phyloP scores from a whole-genome alignment of 768 basidiomycete species.

The Auricularia sp. region DNA sequence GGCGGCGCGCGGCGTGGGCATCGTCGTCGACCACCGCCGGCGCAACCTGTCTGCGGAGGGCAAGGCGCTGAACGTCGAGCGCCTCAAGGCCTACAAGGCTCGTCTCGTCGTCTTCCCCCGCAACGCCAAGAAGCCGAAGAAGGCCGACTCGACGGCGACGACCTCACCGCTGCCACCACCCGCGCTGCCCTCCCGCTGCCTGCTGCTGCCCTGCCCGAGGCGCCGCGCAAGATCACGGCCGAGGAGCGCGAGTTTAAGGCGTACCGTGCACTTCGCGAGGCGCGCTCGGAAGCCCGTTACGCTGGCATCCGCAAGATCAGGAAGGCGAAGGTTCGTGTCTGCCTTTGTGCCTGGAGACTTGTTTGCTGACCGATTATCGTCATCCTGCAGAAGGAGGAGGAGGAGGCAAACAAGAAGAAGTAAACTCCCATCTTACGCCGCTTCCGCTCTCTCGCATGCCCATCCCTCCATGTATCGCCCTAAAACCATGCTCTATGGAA shows the following conservation, averaged over 20 bases:
- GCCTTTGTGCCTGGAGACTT: not conserved
- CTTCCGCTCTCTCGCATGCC: not conserved
- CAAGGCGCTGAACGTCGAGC: conserved; percentile 88
- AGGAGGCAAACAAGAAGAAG: conserved; percentile 89
- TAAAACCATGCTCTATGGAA: not conserved
- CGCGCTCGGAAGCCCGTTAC: conserved; percentile 72
- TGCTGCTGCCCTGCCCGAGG: conserved; percentile 55
- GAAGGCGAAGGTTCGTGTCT: conserved; percentile 67
- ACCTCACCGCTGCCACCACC: conserved; percentile 69
- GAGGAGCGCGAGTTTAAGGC: conserved; percentile 87
- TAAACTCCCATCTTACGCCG: conserved; percentile 28
- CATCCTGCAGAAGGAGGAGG: conserved; percentile 65
- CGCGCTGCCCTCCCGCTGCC: conserved; percentile 61
- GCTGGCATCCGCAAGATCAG: conserved; percentile 84
- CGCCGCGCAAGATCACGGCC: conserved; percentile 84
- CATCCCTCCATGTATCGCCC: not conserved
- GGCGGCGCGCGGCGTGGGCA: conserved; percentile 85
- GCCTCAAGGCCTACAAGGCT: conserved; percentile 86
- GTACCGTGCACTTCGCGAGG: conserved; percentile 76
- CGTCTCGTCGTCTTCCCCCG: conserved; percentile 95
- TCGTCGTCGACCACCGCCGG: conserved; percentile 95
- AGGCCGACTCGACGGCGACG: conserved; percentile 86
- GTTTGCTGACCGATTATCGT: conserved; percentile 12
- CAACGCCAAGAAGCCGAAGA: conserved; percentile 90
- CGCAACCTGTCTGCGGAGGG: conserved; percentile 95